Evolutionary conservation across 1,284 basidiomycete species (phyloP), one percentile per base, ranked within the genome.

Genomic region (Coniferiporia sulphurascens): DNA sequence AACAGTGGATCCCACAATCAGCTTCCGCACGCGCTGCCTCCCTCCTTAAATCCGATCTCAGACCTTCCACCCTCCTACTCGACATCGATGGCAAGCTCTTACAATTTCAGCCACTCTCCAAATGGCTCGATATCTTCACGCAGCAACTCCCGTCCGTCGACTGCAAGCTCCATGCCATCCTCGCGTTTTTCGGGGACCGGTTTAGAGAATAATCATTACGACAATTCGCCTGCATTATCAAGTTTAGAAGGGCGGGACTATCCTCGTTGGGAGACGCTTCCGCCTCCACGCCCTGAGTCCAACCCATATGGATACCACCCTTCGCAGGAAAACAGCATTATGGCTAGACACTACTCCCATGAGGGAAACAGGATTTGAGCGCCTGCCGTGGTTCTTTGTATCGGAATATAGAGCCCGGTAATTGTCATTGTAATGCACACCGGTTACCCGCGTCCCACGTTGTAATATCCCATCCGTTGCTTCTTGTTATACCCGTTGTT

Each of bases 181-280:
- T 58, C 52, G 52, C 65, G 27, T 51, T 61, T 41, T 34, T 62
- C 9, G 43, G 59, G 15, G 65, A 67, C 34, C 70, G 69, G 68
- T 65, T 72, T 80, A 69, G 73, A 72, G 77, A 80, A 57, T 83
- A 82, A 82, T 71, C 70, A 60, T 64, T 70, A 38, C 46, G 38
- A 27, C 27, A 43, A 12, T n/a, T 17, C 69, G 66, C 32, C 70
- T 75, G 63, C 34, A 27, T 66, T 75, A 62, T 67, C 73, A 38
- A 72, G 78, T 36, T 64, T 80, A 56, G 76, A 82, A 64, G 73
- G 77, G 50, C 75, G 85, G 66, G 83, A 87, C 53, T 88, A 85
- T 87, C 68, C 58, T 48, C 59, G 55, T 21, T 61, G 59, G 59
- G 59, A 61, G 13, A 52, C 59, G 6, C 43, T 52, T 9, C 51